Base-by-base conservation (phyloP, 2,329 filamentous ascomycete genomes). In the Fusarium sp. region DNA sequence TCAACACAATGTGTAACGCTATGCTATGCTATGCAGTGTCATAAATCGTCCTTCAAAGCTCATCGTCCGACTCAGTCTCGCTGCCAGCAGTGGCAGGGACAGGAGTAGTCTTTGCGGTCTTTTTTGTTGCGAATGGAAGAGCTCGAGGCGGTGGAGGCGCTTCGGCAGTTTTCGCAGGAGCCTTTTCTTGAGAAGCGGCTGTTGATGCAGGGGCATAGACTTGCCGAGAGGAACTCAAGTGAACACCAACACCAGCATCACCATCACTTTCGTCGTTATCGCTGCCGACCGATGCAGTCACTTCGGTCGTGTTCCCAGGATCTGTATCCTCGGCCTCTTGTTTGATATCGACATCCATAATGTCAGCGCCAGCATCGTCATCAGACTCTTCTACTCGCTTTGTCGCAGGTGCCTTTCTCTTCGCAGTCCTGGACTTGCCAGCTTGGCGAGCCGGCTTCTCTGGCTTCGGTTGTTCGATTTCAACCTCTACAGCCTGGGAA, bases 51-150 rank as follows among this genome's bases (percentile, higher is more conserved):
- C 27, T 51, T 82, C 74, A 88, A 61, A 88, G 70, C 73, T 89
- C 87, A 71, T 88, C 86, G 64, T 87, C 86, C 1, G 85, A 86
- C n/a, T 85, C 85, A 0, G 85, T 86, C 57, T 88, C 86, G 49
- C 82, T 84, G 18, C 75, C 80, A 13, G 77, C 76, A 22, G 71
- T 57, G 8, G 77, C 76, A 12, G 70, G 67, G 11, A 75, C 45
- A 67, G 77, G 44, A 70, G 74, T 60, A 20, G 74, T 30, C 13
- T 69, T 75, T 7, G 79, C 61, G 4, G 78, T 64, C 48, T 79
- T 83, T 57, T 74, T 79, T 34, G 71, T 79, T 54, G 77, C 77
- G 70, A 87, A 87, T 2, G 86, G 86, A 18, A 87, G 75, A 7
- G 71, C 77, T 56, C 84, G 76, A 51, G 77, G 79, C 0, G 81